These are phyloP conservation scores for Zoysia pacifica DNA, from an alignment of 176 grass and related monocot species.

Conservation along the genomic window DNA sequence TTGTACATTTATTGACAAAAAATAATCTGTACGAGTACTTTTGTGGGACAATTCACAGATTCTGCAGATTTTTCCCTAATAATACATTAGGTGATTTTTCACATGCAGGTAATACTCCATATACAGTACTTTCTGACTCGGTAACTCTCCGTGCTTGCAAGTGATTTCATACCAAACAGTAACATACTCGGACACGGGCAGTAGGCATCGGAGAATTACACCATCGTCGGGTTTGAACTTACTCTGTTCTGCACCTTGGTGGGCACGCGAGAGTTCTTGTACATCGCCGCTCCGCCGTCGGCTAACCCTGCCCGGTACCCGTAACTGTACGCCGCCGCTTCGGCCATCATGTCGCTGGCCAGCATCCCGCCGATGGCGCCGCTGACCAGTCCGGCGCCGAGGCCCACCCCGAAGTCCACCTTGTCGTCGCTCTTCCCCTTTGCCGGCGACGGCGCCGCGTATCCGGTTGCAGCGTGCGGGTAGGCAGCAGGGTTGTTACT, in stretches of 20 bases:
- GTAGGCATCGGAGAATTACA: neutral
- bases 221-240: neutral
- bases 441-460: neutral
- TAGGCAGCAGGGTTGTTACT: neutral
- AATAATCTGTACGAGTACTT: too few relatives aligned
- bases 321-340: conserved; percentile 47
- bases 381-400: conserved; percentile 51
- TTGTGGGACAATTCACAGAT: too few relatives aligned
- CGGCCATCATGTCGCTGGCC: conserved; percentile 55
- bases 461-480: neutral
- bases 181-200: too few relatives aligned
- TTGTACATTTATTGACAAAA: too few relatives aligned
- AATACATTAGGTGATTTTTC: too few relatives aligned
- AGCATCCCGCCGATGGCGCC: conserved; percentile 66
- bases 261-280: neutral
- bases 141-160: too few relatives aligned
- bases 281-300: conserved; percentile 18
- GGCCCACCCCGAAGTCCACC: conserved; percentile 47
- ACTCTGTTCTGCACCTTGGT: neutral
- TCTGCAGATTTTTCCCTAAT: too few relatives aligned
- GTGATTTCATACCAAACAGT: too few relatives aligned
- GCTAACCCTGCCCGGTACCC: conserved; percentile 61
- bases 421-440: neutral
- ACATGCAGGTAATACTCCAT: too few relatives aligned
- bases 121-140: too few relatives aligned